Conservation (phyloP, 805 yeast species). For the Ogataea nonfermentans region DNA sequence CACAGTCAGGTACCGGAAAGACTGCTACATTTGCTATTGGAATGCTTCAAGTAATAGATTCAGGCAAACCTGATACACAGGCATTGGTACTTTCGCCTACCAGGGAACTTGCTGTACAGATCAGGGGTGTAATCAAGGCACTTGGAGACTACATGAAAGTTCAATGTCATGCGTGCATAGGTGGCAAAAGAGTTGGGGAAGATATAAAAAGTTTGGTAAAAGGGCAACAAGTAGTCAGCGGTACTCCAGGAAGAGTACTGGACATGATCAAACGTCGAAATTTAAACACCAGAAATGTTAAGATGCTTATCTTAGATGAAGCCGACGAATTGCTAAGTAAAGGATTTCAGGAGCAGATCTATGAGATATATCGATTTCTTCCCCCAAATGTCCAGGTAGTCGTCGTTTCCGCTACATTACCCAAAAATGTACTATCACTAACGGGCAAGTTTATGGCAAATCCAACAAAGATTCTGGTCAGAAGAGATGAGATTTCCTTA, state of each 20-base stretch:
- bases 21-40: slow-evolving; percentile 86
- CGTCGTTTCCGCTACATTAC: slow-evolving; percentile 92
- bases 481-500: slow-evolving; percentile 90
- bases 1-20: slow-evolving; percentile 89
- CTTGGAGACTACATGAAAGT: slow-evolving; percentile 89
- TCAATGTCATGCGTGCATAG: slow-evolving; percentile 94
- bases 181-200: slow-evolving; percentile 89
- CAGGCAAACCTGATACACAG: slow-evolving; percentile 71
- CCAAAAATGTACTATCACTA: slow-evolving; percentile 85
- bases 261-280: slow-evolving; percentile 93
- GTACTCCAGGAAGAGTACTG: slow-evolving; percentile 97
- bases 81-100: slow-evolving; percentile 96
- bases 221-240: slow-evolving; percentile 92
- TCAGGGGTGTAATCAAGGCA: slow-evolving; percentile 87
- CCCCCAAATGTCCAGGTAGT: slow-evolving; percentile 93
- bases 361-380: slow-evolving; percentile 85
- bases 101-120: slow-evolving; percentile 95
- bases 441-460: slow-evolving; percentile 92
- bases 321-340: slow-evolving; percentile 95
- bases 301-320: slow-evolving; percentile 95
- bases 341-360: slow-evolving; percentile 94
- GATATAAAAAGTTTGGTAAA: slow-evolving; percentile 81
- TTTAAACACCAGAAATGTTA: slow-evolving; percentile 77
- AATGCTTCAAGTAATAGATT: slow-evolving; percentile 60
- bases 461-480: slow-evolving; percentile 91